These are phyloP conservation scores for Neopestalotiopsis sp. DNA, from an alignment of 2,329 filamentous ascomycete genomes.

Conservation along the genomic window DNA sequence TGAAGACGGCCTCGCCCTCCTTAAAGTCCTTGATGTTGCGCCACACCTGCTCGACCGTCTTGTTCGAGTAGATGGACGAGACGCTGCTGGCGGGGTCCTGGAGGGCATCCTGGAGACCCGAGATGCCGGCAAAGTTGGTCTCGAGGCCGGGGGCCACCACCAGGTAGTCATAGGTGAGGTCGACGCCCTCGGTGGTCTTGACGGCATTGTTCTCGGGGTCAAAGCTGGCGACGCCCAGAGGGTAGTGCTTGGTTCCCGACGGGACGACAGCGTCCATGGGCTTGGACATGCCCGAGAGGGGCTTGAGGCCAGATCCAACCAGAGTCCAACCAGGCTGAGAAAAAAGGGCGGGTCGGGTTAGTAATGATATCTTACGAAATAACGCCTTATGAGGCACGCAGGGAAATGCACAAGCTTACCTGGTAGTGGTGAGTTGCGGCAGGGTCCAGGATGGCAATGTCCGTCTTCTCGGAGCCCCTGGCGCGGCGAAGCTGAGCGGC, in stretches of 20 bases:
- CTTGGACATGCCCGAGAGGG: conserved; percentile 31
- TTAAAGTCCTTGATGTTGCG: conserved; percentile 40
- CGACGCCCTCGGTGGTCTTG: conserved; percentile 39
- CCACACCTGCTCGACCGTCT: conserved; percentile 41
- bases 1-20: conserved; percentile 42
- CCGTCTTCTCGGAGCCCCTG: conserved; percentile 33
- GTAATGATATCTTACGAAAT: not conserved
- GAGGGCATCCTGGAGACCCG: conserved; percentile 40
- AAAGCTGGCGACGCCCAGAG: conserved; percentile 37
- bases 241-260: conserved; percentile 39
- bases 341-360: not conserved
- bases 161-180: conserved; percentile 43
- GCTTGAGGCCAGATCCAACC: conserved; percentile 40
- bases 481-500: conserved; percentile 67
- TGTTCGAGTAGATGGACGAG: conserved; percentile 43
- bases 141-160: conserved; percentile 42
- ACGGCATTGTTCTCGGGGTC: conserved; percentile 41
- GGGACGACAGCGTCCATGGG: conserved; percentile 38
- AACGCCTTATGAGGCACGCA: not conserved
- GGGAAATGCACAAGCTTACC: conserved; percentile 19
- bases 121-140: conserved; percentile 39
- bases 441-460: conserved; percentile 42
- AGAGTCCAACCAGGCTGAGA: conserved; percentile 42
- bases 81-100: conserved; percentile 37
- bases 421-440: conserved; percentile 40